Conservation (phyloP, 345 rosid species). For the Pugionium dolabratum region DNA sequence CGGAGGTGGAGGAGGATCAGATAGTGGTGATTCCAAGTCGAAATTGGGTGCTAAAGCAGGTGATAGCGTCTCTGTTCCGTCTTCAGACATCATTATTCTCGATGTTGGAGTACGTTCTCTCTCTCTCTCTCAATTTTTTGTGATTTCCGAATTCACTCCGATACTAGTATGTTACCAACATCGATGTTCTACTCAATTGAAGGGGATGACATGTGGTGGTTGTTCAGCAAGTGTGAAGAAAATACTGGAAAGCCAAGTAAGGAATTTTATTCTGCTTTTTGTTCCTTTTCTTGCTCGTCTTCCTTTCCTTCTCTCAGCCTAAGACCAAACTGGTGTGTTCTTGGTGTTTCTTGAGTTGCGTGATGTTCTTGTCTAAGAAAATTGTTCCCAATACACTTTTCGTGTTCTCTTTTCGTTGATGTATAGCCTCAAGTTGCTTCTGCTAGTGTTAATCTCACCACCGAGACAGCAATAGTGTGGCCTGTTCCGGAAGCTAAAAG, state of each 20-base stretch:
- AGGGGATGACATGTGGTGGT: conserved; percentile 99
- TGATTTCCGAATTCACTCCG: background rate
- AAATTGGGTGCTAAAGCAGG: conserved; percentile 50
- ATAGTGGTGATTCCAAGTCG: conserved; percentile 59
- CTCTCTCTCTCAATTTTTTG: conserved; percentile 6
- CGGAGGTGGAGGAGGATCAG: conserved; percentile 53
- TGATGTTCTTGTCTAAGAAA: too few relatives aligned
- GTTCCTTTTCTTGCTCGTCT: too few relatives aligned
- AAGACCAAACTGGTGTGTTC: background rate
- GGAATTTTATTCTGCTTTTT: background rate
- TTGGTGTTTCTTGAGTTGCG: too few relatives aligned
- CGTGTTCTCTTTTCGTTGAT: background rate
- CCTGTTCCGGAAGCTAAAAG: conserved; percentile 77
- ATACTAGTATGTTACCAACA: background rate
- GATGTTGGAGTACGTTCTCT: conserved; percentile 78
- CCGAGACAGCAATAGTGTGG: conserved; percentile 95
- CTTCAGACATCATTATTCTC: conserved; percentile 76
- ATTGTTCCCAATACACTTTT: too few relatives aligned
- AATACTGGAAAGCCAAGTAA: conserved; percentile 89
- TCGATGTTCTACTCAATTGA: conserved; percentile 15
- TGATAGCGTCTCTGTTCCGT: conserved; percentile 49
- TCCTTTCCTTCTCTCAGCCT: too few relatives aligned
- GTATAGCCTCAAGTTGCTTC: conserved; percentile 87
- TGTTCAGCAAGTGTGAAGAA: conserved; percentile 96
- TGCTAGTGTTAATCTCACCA: conserved; percentile 86